These are phyloP conservation scores for Ceratocystis lukuohia DNA, from an alignment of 2,329 filamentous ascomycete genomes.

Conservation along the genomic window DNA sequence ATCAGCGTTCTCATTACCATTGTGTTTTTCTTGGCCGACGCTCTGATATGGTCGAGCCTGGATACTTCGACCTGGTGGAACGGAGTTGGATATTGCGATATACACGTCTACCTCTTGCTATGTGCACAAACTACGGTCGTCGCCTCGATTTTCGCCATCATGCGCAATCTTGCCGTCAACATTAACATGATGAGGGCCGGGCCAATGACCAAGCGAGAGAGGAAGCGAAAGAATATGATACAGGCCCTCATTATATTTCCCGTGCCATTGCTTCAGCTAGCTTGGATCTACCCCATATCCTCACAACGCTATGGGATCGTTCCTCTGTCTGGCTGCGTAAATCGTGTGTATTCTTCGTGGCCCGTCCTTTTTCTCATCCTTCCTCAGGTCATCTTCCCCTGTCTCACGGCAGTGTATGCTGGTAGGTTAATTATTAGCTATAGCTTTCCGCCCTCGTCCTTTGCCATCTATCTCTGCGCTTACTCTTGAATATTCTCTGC, in stretches of 20 bases:
- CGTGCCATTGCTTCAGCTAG: slow-evolving; percentile 36
- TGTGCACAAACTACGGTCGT: slow-evolving; percentile 37
- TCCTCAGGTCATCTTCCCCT: slow-evolving; percentile 32
- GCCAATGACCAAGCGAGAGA: slow-evolving; percentile 31
- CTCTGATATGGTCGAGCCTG: slow-evolving; percentile 41
- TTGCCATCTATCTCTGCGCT: slow-evolving; percentile 8
- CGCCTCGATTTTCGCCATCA: slow-evolving; percentile 40
- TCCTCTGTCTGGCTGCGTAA: slow-evolving; percentile 38
- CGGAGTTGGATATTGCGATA: slow-evolving; percentile 41
- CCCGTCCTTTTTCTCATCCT: slow-evolving; percentile 36
- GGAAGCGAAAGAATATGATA: slow-evolving; percentile 30
- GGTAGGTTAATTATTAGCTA: slow-evolving; percentile 28
- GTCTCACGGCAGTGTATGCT: slow-evolving; percentile 35
- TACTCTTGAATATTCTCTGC: too few species aligned
- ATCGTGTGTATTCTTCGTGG: slow-evolving; percentile 34
- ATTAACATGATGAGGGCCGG: slow-evolving; percentile 34
- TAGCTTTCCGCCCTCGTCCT: neutral
- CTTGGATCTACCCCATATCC: slow-evolving; percentile 36
- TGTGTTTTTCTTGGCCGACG: slow-evolving; percentile 36
- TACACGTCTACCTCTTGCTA: slow-evolving; percentile 34
- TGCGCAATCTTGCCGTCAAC: slow-evolving; percentile 40
- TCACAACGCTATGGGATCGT: slow-evolving; percentile 37
- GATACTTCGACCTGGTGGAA: slow-evolving; percentile 38
- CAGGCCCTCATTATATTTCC: slow-evolving; percentile 44
- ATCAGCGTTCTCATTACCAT: slow-evolving; percentile 34